Base-by-base conservation (phyloP, 768 basidiomycete species). In the Calocybe cyanea region DNA sequence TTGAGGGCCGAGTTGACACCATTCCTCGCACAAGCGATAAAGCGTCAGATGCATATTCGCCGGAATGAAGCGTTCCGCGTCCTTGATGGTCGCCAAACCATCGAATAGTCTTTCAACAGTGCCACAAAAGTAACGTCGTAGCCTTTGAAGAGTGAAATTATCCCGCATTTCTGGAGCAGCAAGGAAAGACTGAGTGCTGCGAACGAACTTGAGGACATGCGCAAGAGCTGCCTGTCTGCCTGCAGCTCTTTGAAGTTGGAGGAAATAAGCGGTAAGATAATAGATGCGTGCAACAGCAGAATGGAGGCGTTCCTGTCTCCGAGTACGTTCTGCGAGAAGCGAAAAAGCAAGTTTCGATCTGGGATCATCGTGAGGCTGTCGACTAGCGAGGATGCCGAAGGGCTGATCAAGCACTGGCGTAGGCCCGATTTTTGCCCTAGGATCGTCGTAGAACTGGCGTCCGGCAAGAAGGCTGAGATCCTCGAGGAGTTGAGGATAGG, bases 41-140 rank as follows among this genome's bases (percentile, higher is more conserved):
- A 95, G 65, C 2, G 84, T 76, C 6, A 93, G 73, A 57, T 91
- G 81, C 69, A 83, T 83, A 46, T 87, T 78, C 4, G 76, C 69
- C 1, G 87, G 82, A 41, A 88, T 78, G 58, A 90, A 89, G 4
- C 83, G 74, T 41, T 92, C 90, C 0, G 81, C 80, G 48, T 87
- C 83, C 40, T 83, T 82, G 21, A 91, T 69, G 25, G 72, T 73
- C 2, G 82, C 76, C 23, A 88, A 65, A 11, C 79, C 85, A 52
- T 91, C 85, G 49, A 93, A 92, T 8, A 96, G 75, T 40, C 86
- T 81, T 62, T 93, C 90, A 3, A 96, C 80, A 0, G 86, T 81
- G 15, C 90, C 87, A 57, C 93, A 96, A 62, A 95, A 96, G 61
- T 90, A 94, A 19, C 91, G 82, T 21, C 93, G 83, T 23, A 95